Evolutionary conservation across 257 asterid species (phyloP).

Genomic region (Marsdenia floribunda): DNA sequence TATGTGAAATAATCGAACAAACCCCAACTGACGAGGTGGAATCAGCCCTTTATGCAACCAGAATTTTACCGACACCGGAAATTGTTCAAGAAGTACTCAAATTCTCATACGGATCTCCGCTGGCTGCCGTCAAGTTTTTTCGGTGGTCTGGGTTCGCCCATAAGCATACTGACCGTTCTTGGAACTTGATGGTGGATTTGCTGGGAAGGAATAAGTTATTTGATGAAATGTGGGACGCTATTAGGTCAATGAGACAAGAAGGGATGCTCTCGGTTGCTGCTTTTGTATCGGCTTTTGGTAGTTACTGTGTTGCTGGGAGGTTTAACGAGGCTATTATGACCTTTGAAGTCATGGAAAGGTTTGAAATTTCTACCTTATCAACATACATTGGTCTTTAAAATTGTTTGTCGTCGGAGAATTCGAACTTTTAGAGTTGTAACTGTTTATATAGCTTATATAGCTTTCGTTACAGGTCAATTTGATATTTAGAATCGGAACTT

Average conservation of each 20-base stretch:
- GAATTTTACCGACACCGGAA: conserved; percentile 47
- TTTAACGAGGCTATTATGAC: conserved; percentile 59
- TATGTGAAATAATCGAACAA: conserved; percentile 46
- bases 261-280: conserved; percentile 51
- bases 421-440: not conserved
- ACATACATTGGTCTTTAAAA: not conserved
- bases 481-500: not conserved
- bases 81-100: conserved; percentile 48
- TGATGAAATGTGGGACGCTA: conserved; percentile 80
- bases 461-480: not conserved
- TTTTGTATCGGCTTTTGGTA: conserved; percentile 61
- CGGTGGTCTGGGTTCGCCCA: conserved; percentile 53
- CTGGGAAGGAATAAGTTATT: conserved; percentile 62
- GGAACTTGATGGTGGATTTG: conserved; percentile 73
- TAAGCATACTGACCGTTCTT: conserved; percentile 43
- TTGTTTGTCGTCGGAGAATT: not conserved
- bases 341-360: conserved; percentile 67
- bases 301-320: conserved; percentile 53
- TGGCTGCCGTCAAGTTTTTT: conserved; percentile 57
- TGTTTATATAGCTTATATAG: not conserved
- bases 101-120: conserved; percentile 44
- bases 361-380: not conserved
- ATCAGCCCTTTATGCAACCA: conserved; percentile 37
- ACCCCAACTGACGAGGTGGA: conserved; percentile 41
- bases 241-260: conserved; percentile 65